Conservation (phyloP, 805 yeast genomes). For the Saccharomyces jurei region DNA sequence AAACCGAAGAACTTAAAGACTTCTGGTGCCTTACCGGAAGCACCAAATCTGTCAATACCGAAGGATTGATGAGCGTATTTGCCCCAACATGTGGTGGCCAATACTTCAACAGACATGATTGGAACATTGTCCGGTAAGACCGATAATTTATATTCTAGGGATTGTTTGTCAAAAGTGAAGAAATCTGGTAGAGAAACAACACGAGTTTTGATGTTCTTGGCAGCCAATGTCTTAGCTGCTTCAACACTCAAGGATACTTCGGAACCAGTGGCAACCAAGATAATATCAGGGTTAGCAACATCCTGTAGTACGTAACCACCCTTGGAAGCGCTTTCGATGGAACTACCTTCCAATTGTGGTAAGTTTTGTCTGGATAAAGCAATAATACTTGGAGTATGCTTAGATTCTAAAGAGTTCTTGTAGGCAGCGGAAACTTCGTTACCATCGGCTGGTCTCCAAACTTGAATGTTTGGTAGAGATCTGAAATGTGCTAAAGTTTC, state of each 20-base stretch:
- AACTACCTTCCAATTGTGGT: conserved; percentile 89
- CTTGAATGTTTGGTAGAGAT: conserved; percentile 73
- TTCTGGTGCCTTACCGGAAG: conserved; percentile 81
- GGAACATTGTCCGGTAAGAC: conserved; percentile 95
- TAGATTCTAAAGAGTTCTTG: conserved; percentile 52
- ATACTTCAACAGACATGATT: conserved; percentile 86
- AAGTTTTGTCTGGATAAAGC: conserved; percentile 81
- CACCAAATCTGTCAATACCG: conserved; percentile 94
- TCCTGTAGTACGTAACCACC: conserved; percentile 84
- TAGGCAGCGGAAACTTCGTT: conserved; percentile 83
- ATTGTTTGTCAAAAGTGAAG: conserved; percentile 79
- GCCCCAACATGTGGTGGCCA: conserved; percentile 87
- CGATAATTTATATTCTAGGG: conserved; percentile 68
- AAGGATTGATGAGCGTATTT: conserved; percentile 94
- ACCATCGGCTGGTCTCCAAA: conserved; percentile 93
- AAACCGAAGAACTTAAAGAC: conserved; percentile 81
- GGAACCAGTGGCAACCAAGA: conserved; percentile 87
- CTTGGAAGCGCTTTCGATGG: conserved; percentile 82
- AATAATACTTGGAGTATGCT: conserved; percentile 61
- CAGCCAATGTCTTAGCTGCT: conserved; percentile 61
- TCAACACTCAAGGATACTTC: conserved; percentile 77
- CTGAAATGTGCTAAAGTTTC: conserved; percentile 83
- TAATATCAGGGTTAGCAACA: conserved; percentile 54
- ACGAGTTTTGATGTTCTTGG: conserved; percentile 50
- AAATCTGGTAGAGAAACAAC: conserved; percentile 93